Base-by-base conservation (phyloP, 176 grass and related monocot genomes). In the Guadua angustifolia region DNA sequence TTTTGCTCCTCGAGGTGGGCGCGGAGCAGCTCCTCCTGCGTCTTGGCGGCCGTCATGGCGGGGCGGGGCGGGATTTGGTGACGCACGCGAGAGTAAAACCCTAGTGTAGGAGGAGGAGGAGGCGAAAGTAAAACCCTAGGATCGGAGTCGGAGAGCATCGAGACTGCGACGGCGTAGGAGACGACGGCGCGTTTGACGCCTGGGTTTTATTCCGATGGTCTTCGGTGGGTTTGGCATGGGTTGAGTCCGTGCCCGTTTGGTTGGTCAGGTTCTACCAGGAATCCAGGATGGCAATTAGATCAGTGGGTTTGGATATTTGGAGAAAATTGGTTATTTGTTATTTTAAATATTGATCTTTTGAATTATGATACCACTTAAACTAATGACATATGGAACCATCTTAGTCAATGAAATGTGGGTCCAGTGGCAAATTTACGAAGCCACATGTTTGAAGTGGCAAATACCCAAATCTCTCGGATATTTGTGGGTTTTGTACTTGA, bases 1-100 rank as follows among this genome's bases (percentile, higher is more conserved):
- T 78, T 25, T 3, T 85, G 83, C n/a, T 69, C 73, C 73, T 69
- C 63, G 73, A 85, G 62, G 24, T 59, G 83, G 9, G 73, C 73
- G 36, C 50, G 73, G 25, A 85, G 63, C 50, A 68, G 24, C 73
- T 85, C 38, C 72, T 40, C 61, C 38, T 59, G 50, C 18, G 65
- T 36, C 73, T 69, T 63, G 36, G 63, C 73, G 24, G 38, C 36
- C 24, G 73, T 85, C 83, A 77, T 85, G 83, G 61, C 44, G 25
- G 56, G 63, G 40, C 22, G 22, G 5, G 1, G 32, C 39, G n/a
- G n/a, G n/a, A n/a, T n/a, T n/a, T 15, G 70, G 59, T 56, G 13
- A 58, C 22, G 42, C 33, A 19, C 6, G 58, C n/a, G n/a, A n/a
- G n/a, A 52, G 58, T 5, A 57, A 58, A 77, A 64, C 19, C 60